Evolutionary conservation across 2,329 filamentous ascomycete genomes (phyloP).

Genomic region (Colletotrichum aenigma): DNA sequence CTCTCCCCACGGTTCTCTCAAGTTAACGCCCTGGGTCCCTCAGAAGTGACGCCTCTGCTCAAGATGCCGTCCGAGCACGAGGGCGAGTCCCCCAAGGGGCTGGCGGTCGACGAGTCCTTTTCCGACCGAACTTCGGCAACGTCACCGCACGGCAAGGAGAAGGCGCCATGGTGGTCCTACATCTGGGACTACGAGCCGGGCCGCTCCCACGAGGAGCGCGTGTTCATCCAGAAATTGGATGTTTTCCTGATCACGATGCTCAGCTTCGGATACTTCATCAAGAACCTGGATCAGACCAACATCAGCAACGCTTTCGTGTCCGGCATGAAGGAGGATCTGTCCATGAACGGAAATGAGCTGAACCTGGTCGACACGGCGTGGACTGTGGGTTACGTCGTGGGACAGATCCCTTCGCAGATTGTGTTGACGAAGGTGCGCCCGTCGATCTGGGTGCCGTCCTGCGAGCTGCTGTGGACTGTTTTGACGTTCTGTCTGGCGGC

Average conservation of each 20-base stretch:
- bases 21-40: neutral
- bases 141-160: neutral
- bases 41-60: slow-evolving; percentile 17
- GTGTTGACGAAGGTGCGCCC: slow-evolving; percentile 31
- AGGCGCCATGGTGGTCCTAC: slow-evolving; percentile 36
- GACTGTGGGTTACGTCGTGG: slow-evolving; percentile 27
- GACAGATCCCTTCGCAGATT: slow-evolving; percentile 30
- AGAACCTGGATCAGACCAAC: slow-evolving; percentile 31
- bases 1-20: neutral
- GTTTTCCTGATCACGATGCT: slow-evolving; percentile 20
- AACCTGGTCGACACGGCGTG: slow-evolving; percentile 27
- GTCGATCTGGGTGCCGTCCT: slow-evolving; percentile 30
- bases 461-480: slow-evolving; percentile 27
- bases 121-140: neutral
- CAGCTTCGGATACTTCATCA: slow-evolving; percentile 18
- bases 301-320: slow-evolving; percentile 29
- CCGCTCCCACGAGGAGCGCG: slow-evolving; percentile 27
- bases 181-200: slow-evolving; percentile 30
- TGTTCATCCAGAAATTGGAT: slow-evolving; percentile 30
- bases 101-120: neutral
- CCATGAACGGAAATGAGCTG: slow-evolving; percentile 29
- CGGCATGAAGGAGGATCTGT: slow-evolving; percentile 30
- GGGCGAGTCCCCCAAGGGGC: slow-evolving; percentile 3
- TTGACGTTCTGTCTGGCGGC: slow-evolving; percentile 14
- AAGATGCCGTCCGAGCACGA: slow-evolving; percentile 15